phyloP scores from a whole-genome alignment of 805 yeast species.

The Yarrowia sp. region DNA sequence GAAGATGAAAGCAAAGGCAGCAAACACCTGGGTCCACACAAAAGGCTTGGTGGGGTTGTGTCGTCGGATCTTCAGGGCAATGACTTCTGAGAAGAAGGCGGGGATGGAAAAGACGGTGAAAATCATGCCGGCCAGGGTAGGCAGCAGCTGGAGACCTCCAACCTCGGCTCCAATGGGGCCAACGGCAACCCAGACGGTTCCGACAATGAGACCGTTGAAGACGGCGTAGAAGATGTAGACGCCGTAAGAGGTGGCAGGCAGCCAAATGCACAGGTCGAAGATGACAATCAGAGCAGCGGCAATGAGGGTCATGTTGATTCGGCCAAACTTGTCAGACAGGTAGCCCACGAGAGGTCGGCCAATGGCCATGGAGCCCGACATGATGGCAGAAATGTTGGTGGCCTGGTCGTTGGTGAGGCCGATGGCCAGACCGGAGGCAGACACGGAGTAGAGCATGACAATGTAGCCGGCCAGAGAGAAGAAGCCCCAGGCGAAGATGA shows the following conservation, averaged over 20 bases:
- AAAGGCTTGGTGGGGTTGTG: conserved; percentile 21
- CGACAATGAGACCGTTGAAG: conserved; percentile 52
- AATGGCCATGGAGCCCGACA: conserved; percentile 52
- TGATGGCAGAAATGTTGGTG: conserved; percentile 47
- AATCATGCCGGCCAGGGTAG: conserved; percentile 33
- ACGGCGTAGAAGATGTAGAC: conserved; percentile 47
- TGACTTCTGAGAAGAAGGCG: conserved; percentile 38
- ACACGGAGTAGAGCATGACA: conserved; percentile 46
- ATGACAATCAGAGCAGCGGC: conserved; percentile 49
- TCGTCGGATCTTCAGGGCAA: conserved; percentile 32
- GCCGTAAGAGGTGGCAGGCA: conserved; percentile 42
- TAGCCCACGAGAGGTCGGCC: conserved; percentile 60
- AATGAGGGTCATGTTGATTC: conserved; percentile 53
- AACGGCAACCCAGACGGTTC: conserved; percentile 42
- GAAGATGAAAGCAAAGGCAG: conserved; percentile 36
- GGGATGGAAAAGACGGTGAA: conserved; percentile 35
- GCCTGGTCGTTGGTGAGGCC: conserved; percentile 43
- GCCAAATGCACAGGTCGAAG: conserved; percentile 43
- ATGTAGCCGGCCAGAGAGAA: conserved; percentile 28
- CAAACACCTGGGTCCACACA: conserved; percentile 38
- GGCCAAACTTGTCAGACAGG: conserved; percentile 57
- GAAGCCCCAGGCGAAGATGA: conserved; percentile 38
- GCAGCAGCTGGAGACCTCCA: conserved; percentile 38
- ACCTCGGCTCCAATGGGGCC: conserved; percentile 39
- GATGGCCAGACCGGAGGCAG: conserved; percentile 45